A percentile compares a stretch with the other conserved stretches of the same genome.
phyloP scores from a whole-genome alignment of 176 grass and related monocot species.

The Carex parvula region DNA sequence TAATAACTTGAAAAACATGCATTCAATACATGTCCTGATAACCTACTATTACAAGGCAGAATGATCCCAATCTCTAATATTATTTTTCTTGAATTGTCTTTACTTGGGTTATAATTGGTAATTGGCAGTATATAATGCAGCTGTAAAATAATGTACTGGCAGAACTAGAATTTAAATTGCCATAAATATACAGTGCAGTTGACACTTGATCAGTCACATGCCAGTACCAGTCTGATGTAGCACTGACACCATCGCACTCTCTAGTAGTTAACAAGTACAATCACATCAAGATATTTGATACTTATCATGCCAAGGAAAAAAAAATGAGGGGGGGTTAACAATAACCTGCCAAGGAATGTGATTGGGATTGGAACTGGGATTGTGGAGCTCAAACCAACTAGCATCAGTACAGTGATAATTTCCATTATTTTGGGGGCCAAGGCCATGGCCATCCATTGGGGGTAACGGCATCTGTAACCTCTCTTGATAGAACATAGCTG shows the following conservation, averaged over 20 bases:
- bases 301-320: neutral
- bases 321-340: neutral
- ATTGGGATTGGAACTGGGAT: neutral
- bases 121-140: neutral
- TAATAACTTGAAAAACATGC: neutral
- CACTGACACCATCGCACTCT: neutral
- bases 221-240: neutral
- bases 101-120: neutral
- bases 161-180: neutral
- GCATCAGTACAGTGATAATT: neutral
- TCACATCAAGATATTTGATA: neutral
- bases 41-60: neutral
- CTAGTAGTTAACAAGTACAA: neutral
- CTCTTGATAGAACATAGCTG: constrained; percentile 15
- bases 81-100: neutral
- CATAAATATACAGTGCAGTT: neutral
- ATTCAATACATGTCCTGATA: neutral
- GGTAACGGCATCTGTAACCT: neutral
- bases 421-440: neutral
- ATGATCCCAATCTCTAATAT: too few species aligned
- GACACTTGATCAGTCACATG: neutral
- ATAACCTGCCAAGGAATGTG: constrained; percentile 15
- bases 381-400: neutral
- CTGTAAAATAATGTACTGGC: neutral
- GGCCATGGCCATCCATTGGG: neutral